Conservation (phyloP, 495 filamentous ascomycete species). For the Penicillium silybi region DNA sequence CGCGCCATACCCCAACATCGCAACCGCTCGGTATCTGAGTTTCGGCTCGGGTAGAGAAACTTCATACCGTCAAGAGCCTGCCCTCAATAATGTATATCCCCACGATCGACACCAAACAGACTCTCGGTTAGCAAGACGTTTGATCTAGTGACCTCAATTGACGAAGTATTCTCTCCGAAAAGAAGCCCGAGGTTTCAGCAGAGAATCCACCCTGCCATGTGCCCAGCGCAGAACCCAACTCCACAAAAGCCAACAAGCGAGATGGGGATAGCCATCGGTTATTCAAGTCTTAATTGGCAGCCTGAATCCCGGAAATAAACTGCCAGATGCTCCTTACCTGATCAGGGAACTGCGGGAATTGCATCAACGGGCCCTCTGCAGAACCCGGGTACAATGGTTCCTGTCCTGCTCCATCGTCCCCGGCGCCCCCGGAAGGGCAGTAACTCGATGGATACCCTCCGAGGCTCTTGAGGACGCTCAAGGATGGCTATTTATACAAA, state of each 20-base stretch:
- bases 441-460: slow-evolving; percentile 9
- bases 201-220: not conserved
- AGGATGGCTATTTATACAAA: slow-evolving; percentile 4
- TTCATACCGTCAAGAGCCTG: not conserved
- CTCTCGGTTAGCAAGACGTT: slow-evolving; percentile 1
- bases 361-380: not conserved
- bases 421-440: slow-evolving; percentile 1
- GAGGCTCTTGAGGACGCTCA: not conserved
- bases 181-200: not conserved
- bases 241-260: not conserved
- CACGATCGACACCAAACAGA: not conserved
- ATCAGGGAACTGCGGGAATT: not conserved
- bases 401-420: not conserved
- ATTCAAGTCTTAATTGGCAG: not conserved
- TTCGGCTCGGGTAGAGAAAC: not conserved
- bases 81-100: not conserved
- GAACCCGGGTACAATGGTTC: not conserved
- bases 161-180: not conserved
- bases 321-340: not conserved
- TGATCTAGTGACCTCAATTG: not conserved
- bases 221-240: not conserved
- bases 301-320: not conserved
- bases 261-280: not conserved
- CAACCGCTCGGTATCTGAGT: not conserved
- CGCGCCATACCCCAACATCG: not conserved